Evolutionary conservation across 129 eudicot species (phyloP).

Genomic region (Saposhnikovia divaricata): DNA sequence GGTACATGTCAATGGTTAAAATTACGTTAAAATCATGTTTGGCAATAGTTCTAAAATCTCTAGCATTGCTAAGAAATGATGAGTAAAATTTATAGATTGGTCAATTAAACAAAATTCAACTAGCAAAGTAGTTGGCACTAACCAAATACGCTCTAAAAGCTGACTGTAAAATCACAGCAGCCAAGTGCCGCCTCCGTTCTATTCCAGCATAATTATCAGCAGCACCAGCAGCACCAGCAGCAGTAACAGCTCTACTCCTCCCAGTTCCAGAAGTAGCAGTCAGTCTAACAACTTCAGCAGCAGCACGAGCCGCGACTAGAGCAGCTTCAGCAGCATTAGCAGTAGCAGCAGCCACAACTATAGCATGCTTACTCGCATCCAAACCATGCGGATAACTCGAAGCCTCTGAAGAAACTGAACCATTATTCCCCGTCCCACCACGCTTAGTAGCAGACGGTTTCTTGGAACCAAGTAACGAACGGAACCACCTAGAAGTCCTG

Average conservation of each 20-base stretch:
- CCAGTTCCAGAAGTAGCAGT: slow-evolving; percentile 28
- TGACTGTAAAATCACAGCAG: slow-evolving; percentile 83
- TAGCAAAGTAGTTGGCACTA: slow-evolving; percentile 12
- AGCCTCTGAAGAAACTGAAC: neutral
- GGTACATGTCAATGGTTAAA: neutral
- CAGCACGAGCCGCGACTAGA: slow-evolving; percentile 92
- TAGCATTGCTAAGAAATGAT: neutral
- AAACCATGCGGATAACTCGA: slow-evolving; percentile 15
- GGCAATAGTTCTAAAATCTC: too few species aligned
- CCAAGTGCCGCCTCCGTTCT: slow-evolving; percentile 36
- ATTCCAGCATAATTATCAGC: slow-evolving; percentile 57
- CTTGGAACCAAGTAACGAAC: slow-evolving; percentile 1
- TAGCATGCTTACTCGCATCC: slow-evolving; percentile 84
- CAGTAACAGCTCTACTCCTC: slow-evolving; percentile 48
- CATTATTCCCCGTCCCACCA: neutral
- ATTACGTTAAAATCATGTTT: too few species aligned
- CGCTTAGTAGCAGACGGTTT: neutral
- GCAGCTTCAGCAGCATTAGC: slow-evolving; percentile 98
- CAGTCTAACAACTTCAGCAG: slow-evolving; percentile 86
- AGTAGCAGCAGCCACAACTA: slow-evolving; percentile 95
- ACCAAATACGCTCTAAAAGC: slow-evolving; percentile 93
- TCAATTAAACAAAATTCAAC: neutral
- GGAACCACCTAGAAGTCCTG: slow-evolving; percentile 13
- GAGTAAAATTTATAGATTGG: neutral
- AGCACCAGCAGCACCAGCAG: slow-evolving; percentile 87